phyloP scores from a whole-genome alignment of 73 alveolate genomes.

The Uronychia setigera region DNA sequence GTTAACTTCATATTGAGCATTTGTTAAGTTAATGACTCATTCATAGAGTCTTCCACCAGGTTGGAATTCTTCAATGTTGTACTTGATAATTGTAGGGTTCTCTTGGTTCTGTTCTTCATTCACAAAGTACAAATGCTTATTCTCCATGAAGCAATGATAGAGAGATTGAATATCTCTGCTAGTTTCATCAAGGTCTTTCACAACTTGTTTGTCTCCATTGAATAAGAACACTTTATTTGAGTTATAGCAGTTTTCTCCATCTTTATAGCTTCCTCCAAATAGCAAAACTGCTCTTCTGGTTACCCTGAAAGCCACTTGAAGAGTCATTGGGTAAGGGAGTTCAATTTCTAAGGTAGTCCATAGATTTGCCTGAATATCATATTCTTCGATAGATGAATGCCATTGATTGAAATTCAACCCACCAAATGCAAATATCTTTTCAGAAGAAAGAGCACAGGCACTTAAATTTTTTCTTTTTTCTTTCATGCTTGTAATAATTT shows the following conservation, averaged over 20 bases:
- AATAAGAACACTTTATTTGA: conserved; percentile 29
- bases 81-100: background rate
- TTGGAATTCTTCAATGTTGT: background rate
- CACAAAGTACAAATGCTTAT: conserved; percentile 9
- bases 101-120: conserved; percentile 46
- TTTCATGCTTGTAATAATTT: conserved; percentile 29
- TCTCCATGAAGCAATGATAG: conserved; percentile 34
- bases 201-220: conserved; percentile 24
- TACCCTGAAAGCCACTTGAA: conserved; percentile 21
- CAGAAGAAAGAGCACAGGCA: conserved; percentile 39
- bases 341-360: conserved; percentile 39
- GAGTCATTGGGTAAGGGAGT: conserved; percentile 30
- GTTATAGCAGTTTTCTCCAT: conserved; percentile 19
- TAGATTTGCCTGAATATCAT: conserved; percentile 21
- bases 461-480: conserved; percentile 44
- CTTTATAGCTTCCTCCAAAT: conserved; percentile 49
- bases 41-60: background rate
- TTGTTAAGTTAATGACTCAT: no score
- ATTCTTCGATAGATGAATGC: conserved; percentile 33
- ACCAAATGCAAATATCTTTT: conserved; percentile 53
- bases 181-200: conserved; percentile 17
- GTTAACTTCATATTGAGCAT: no score
- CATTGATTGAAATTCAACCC: conserved; percentile 23
- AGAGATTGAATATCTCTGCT: conserved; percentile 26
- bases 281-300: conserved; percentile 24